A percentile compares a stretch with the other conserved stretches of the same genome.
phyloP scores from a whole-genome alignment of 106 monocot genomes.

The Allium sativum region DNA sequence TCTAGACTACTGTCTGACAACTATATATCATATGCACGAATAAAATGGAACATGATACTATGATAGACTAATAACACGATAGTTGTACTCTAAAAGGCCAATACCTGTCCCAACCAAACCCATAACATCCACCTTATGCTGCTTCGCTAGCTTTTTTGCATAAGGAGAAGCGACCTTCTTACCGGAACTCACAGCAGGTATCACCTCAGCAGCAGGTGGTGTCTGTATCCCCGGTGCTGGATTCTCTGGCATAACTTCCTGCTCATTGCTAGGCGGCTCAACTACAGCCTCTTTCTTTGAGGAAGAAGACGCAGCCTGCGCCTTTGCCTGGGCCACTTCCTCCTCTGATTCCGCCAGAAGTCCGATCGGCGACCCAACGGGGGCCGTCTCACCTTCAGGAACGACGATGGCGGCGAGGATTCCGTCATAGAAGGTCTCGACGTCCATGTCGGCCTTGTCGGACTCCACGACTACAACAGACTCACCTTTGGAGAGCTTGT shows the following conservation, averaged over 20 bases:
- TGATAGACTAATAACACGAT: too few relatives aligned
- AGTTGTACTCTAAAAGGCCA: too few relatives aligned
- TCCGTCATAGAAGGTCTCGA: constrained; percentile 97
- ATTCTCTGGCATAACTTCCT: constrained; percentile 11
- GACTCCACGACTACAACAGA: constrained; percentile 95
- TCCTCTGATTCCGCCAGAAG: constrained; percentile 92
- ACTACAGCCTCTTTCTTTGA: background rate
- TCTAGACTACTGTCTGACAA: too few relatives aligned
- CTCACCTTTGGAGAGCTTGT: constrained; percentile 82
- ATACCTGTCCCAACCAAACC: constrained; percentile 37
- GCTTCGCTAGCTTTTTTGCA: constrained; percentile 93
- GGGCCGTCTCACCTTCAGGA: constrained; percentile 66
- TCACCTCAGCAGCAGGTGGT: constrained; percentile 6
- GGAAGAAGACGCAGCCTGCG: constrained; percentile 33
- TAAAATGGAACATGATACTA: too few relatives aligned
- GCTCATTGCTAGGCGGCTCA: constrained; percentile 15
- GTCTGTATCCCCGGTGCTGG: constrained; percentile 13
- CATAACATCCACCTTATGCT: constrained; percentile 77
- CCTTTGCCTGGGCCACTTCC: constrained; percentile 53
- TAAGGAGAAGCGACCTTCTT: constrained; percentile 59
- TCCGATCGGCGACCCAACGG: constrained; percentile 89
- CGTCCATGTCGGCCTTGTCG: constrained; percentile 99
- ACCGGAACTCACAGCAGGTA: constrained; percentile 19
- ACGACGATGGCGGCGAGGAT: constrained; percentile 96
- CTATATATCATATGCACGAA: too few relatives aligned